Evolutionary conservation across 148 eudicot genomes (phyloP), one percentile per base, ranked within the genome.

Genomic region (Fallopia convolvulus): DNA sequence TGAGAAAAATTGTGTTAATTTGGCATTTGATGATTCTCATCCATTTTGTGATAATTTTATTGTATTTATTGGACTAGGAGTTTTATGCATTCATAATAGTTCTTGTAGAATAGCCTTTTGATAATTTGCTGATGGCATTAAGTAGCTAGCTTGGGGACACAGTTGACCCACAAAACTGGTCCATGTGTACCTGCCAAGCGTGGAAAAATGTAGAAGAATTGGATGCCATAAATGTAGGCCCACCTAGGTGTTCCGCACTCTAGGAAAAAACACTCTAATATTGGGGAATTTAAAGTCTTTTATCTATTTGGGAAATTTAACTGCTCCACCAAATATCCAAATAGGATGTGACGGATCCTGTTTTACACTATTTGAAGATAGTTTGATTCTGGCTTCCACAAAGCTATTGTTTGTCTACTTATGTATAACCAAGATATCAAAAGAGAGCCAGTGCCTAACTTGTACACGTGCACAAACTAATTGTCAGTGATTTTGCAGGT

Each of bases 401-500:
- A 65, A 65, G 68, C 39, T 61, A 8, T 61, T 10, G n/a, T 55
- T 39, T 10, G 7, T 33, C 1, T 72, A 39, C 15, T 44, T 47
- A n/a, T 44, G 33, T 42, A 46, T 11, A 32, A 26, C 70, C 70
- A 6, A 63, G 70, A 12, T 12, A 63, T 32, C 46, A 36, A n/a
- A 17, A 6, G 36, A 26, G 70, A 30, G 15, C 1, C 1, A 61
- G 70, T 61, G 10, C 42, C 68, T 60, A 11, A 30, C 15, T 65
- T 65, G 70, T 14, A 65, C 17, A 65, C 40, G 30, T 65, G 14
- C n/a, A 36, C 44, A 66, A 61, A 61, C 44, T 66, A 68, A 68
- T 6, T 36, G 20, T 39, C 11, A 5, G 2, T 36, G 21, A 68
- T 73, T 44, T 14, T 44, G 6, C 55, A 93, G 98, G 98, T 93